Percentiles rank a stretch among this genome's conserved stretches.
These are phyloP conservation scores for Rhodamnia rubescens DNA, from an alignment of 345 rosid genomes.

Conservation along the genomic window DNA sequence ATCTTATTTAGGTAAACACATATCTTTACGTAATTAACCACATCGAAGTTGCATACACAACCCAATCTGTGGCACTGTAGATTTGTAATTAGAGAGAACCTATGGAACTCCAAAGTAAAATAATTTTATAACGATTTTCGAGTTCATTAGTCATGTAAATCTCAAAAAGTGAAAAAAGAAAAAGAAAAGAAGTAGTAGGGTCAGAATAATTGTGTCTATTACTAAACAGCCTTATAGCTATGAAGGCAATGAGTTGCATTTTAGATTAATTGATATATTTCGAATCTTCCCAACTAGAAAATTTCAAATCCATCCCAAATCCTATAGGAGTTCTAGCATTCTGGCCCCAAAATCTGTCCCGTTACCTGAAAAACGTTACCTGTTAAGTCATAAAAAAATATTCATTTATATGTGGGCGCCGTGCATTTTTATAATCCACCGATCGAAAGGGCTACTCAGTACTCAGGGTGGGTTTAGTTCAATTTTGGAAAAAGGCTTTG, in stretches of 20 bases:
- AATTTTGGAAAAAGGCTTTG: no score
- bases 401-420: no score
- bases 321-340: background rate
- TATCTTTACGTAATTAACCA: background rate
- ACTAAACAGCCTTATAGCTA: background rate
- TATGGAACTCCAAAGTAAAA: background rate
- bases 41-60: background rate
- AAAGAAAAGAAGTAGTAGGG: background rate
- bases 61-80: background rate
- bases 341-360: background rate
- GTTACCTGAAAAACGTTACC: background rate
- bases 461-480: no score
- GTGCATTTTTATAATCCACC: no score
- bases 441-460: no score
- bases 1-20: background rate
- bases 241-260: no score
- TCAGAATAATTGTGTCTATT: background rate
- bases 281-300: background rate
- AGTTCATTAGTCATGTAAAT: background rate
- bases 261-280: background rate
- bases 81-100: background rate
- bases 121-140: background rate
- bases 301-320: background rate
- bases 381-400: no score
- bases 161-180: background rate